A percentile compares a stretch with the other conserved stretches of the same genome.
phyloP scores from a whole-genome alignment of 2,329 filamentous ascomycete species.

The Cladorrhinum sp. region DNA sequence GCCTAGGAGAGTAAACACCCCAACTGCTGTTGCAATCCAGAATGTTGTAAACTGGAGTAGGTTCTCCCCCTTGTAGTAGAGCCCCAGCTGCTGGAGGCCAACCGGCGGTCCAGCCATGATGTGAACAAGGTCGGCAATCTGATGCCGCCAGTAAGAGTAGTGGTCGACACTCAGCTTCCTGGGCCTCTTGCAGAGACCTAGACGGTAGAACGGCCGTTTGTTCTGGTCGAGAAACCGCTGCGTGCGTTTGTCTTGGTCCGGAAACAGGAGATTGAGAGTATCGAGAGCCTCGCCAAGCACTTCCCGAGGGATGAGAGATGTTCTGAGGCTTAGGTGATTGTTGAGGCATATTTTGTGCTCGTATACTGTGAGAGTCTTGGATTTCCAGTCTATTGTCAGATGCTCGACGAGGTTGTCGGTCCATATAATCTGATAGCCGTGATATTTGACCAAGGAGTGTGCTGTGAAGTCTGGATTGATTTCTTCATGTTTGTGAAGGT shows the following conservation, averaged over 20 bases:
- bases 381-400: slow-evolving; percentile 23
- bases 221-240: slow-evolving; percentile 16
- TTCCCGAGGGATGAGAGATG: slow-evolving; percentile 3
- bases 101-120: not conserved
- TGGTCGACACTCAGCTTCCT: not conserved
- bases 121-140: not conserved
- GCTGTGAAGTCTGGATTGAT: not conserved
- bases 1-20: not conserved
- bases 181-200: slow-evolving; percentile 3
- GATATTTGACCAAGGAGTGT: not conserved
- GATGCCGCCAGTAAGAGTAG: slow-evolving; percentile 4
- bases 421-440: slow-evolving; percentile 23
- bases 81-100: slow-evolving; percentile 5
- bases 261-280: slow-evolving; percentile 26
- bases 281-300: slow-evolving; percentile 25
- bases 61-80: slow-evolving; percentile 3
- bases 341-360: slow-evolving; percentile 25
- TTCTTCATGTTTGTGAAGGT: not conserved
- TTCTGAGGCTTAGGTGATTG: slow-evolving; percentile 18
- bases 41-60: slow-evolving; percentile 10
- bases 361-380: slow-evolving; percentile 22
- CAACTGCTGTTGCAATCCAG: slow-evolving; percentile 6
- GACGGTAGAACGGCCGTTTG: slow-evolving; percentile 18
- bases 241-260: slow-evolving; percentile 18
- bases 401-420: slow-evolving; percentile 25